phyloP scores from a whole-genome alignment of 805 yeast genomes.

The Ogataea trehalophila region DNA sequence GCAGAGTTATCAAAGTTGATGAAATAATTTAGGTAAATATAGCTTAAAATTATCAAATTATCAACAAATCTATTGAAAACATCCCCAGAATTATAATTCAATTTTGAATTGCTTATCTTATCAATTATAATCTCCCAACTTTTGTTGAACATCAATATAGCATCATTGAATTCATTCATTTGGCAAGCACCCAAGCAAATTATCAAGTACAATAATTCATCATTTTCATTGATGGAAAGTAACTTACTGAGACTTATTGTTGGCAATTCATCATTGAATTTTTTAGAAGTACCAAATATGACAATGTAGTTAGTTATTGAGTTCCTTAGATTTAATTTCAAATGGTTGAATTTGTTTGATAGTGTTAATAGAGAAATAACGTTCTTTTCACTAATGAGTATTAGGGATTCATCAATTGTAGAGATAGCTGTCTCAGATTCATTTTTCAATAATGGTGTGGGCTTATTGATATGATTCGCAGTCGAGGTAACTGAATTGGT shows the following conservation, averaged over 20 bases:
- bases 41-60: slow-evolving; percentile 40
- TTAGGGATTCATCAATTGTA: slow-evolving; percentile 7
- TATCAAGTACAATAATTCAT: slow-evolving; percentile 40
- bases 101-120: slow-evolving; percentile 23
- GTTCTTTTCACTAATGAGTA: slow-evolving; percentile 22
- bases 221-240: slow-evolving; percentile 26
- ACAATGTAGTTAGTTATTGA: slow-evolving; percentile 24
- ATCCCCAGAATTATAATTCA: slow-evolving; percentile 28
- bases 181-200: slow-evolving; percentile 42
- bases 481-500: too few relatives aligned
- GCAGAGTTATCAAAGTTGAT: slow-evolving; percentile 23
- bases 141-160: slow-evolving; percentile 36
- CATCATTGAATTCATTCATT: slow-evolving; percentile 30
- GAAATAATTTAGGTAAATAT: slow-evolving; percentile 38
- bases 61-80: slow-evolving; percentile 36
- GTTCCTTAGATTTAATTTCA: slow-evolving; percentile 17
- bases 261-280: slow-evolving; percentile 17
- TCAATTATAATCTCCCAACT: slow-evolving; percentile 38
- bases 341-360: slow-evolving; percentile 26
- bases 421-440: not conserved
- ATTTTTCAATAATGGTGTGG: too few relatives aligned
- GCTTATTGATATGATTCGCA: slow-evolving; percentile 1
- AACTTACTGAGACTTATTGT: slow-evolving; percentile 19
- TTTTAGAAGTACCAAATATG: slow-evolving; percentile 17
- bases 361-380: slow-evolving; percentile 30